phyloP scores from a whole-genome alignment of 345 rosid genomes.

The Turnera subulata region DNA sequence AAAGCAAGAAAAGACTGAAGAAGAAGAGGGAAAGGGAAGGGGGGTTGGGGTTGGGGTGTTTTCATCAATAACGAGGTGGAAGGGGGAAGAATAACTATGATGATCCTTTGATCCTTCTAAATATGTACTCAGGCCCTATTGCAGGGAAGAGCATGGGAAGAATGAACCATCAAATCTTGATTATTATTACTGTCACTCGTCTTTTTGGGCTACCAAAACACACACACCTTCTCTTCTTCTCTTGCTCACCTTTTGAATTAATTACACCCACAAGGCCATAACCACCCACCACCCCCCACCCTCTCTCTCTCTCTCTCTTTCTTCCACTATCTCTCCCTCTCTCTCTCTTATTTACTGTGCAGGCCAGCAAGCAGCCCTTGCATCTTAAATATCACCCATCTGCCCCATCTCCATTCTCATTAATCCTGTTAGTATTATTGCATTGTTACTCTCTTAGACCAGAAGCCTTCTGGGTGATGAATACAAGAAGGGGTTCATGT shows the following conservation, averaged over 20 bases:
- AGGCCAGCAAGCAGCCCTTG: slow-evolving; percentile 2
- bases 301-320: slow-evolving; percentile 23
- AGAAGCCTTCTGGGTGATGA: neutral
- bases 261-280: slow-evolving; percentile 25
- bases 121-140: no score
- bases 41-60: no score
- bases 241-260: slow-evolving; percentile 17
- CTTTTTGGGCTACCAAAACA: neutral
- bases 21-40: no score
- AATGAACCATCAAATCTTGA: no score
- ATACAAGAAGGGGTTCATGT: neutral
- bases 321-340: slow-evolving; percentile 7
- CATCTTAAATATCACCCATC: slow-evolving; percentile 37
- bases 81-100: no score
- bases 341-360: slow-evolving; percentile 44
- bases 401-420: slow-evolving; percentile 10
- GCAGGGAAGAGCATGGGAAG: no score
- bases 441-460: neutral
- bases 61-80: no score
- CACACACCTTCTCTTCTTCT: slow-evolving; percentile 2
- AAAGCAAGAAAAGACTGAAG: no score
- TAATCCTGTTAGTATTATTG: neutral
- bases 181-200: no score
- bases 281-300: slow-evolving; percentile 11
- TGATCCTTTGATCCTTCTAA: no score